A percentile compares a stretch with the other conserved stretches of the same genome.
These are phyloP conservation scores for Leptomonas seymouri DNA, from an alignment of 208 protist genomes.

Conservation along the genomic window DNA sequence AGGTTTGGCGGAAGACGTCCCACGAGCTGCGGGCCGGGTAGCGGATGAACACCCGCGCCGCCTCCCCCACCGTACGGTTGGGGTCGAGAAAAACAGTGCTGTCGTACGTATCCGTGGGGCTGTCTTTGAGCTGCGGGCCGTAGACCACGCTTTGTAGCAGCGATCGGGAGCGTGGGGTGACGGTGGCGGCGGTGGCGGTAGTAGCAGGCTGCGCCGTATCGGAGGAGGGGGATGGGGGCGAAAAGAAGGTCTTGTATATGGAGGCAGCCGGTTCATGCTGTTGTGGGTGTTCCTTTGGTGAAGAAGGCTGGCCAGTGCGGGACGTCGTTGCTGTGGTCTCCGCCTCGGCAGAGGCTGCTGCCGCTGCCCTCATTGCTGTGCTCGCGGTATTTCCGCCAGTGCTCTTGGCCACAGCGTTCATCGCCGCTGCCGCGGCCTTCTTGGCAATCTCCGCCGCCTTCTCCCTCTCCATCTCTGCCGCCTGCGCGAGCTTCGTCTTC, in stretches of 20 bases:
- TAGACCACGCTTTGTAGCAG: slow-evolving; percentile 64
- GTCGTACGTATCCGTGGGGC: slow-evolving; percentile 54
- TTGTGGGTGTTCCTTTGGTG: neutral
- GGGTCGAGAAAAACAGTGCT: slow-evolving; percentile 56
- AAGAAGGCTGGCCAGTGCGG: neutral
- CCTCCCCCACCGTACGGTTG: slow-evolving; percentile 45
- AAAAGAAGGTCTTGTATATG: neutral
- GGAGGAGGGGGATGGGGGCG: neutral
- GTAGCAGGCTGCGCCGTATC: neutral
- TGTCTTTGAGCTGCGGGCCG: slow-evolving; percentile 46
- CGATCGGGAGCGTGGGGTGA: slow-evolving; percentile 73
- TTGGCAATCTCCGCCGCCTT: slow-evolving; percentile 20
- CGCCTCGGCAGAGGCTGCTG: neutral
- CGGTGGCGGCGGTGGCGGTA: slow-evolving; percentile 29
- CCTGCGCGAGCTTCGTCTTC: slow-evolving; percentile 25
- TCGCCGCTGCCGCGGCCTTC: slow-evolving; percentile 19
- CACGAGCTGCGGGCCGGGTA: slow-evolving; percentile 73
- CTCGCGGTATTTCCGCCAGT: neutral
- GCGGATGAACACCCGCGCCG: slow-evolving; percentile 68
- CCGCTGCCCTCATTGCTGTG: slow-evolving; percentile 8
- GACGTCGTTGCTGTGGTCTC: neutral
- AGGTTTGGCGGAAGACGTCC: slow-evolving; percentile 77
- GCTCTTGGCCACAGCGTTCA: slow-evolving; percentile 12
- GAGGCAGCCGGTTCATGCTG: neutral
- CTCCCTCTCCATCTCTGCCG: slow-evolving; percentile 20